Evolutionary conservation across 2,329 filamentous ascomycete species (phyloP).

Genomic region (Pseudogymnoascus sp.): DNA sequence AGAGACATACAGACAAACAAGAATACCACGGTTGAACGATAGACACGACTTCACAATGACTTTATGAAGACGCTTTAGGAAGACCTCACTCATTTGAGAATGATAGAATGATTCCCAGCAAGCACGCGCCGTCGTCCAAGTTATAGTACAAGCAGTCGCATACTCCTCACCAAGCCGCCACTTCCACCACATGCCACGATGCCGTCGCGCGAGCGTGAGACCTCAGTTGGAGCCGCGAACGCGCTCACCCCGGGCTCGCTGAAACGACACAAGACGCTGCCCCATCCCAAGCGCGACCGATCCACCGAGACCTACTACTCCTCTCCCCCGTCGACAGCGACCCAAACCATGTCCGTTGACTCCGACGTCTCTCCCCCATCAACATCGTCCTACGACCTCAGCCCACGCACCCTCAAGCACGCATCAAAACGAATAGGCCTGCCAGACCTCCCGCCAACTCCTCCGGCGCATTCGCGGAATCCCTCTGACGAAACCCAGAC

Average conservation of each 20-base stretch:
- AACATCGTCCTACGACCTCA: conserved; percentile 24
- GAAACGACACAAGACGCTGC: conserved; percentile 28
- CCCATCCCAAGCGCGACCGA: conserved; percentile 25
- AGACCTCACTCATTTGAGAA: conserved; percentile 7
- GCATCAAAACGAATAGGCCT: conserved; percentile 24
- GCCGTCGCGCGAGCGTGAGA: conserved; percentile 10
- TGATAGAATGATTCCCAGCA: background rate
- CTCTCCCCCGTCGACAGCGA: conserved; percentile 18
- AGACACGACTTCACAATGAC: conserved; percentile 7
- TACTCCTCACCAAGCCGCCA: background rate
- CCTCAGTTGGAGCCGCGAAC: background rate
- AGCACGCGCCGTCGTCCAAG: conserved; percentile 5
- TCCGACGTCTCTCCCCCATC: conserved; percentile 20
- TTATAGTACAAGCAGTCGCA: background rate
- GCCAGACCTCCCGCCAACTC: conserved; percentile 53
- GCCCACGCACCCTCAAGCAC: conserved; percentile 28
- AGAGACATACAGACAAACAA: conserved; percentile 8
- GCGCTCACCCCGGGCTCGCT: conserved; percentile 12
- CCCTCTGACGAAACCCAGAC: conserved; percentile 45
- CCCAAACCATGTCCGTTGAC: conserved; percentile 22
- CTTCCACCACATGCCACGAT: conserved; percentile 2
- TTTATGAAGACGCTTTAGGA: conserved; percentile 8
- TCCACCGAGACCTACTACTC: conserved; percentile 16
- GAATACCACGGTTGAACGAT: conserved; percentile 2
- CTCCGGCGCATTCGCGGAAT: conserved; percentile 52